phyloP scores from a whole-genome alignment of 2,329 filamentous ascomycete species.

The Rhynchosporium agropyri region DNA sequence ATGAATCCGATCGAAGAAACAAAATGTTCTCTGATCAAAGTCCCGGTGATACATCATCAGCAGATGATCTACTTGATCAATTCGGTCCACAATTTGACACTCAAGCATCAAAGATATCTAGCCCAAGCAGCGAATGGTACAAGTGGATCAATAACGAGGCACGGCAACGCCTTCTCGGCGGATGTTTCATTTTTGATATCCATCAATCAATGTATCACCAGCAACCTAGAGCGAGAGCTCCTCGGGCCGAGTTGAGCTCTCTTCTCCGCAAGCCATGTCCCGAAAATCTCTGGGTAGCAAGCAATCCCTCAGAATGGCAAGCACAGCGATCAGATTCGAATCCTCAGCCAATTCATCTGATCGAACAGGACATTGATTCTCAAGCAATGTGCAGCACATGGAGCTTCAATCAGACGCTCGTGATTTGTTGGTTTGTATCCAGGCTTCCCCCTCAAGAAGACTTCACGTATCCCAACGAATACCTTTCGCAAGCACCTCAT shows the following conservation, averaged over 20 bases:
- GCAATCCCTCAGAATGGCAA: slow-evolving; percentile 51
- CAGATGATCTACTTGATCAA: slow-evolving; percentile 29
- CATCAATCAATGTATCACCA: slow-evolving; percentile 58
- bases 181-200: slow-evolving; percentile 59
- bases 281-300: slow-evolving; percentile 53
- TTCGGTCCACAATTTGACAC: slow-evolving; percentile 24
- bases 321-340: slow-evolving; percentile 24
- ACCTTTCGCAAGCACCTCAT: slow-evolving; percentile 22
- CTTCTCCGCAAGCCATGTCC: slow-evolving; percentile 41
- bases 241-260: slow-evolving; percentile 21
- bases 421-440: slow-evolving; percentile 36
- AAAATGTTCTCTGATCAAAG: slow-evolving; percentile 24
- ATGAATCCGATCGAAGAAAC: slow-evolving; percentile 27
- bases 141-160: slow-evolving; percentile 57
- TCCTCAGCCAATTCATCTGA: slow-evolving; percentile 25
- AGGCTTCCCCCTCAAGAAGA: slow-evolving; percentile 33
- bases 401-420: slow-evolving; percentile 35
- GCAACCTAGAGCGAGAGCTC: slow-evolving; percentile 43
- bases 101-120: slow-evolving; percentile 18
- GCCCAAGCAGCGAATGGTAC: slow-evolving; percentile 46
- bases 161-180: slow-evolving; percentile 55
- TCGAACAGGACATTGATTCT: slow-evolving; percentile 25
- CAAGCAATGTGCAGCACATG: slow-evolving; percentile 21
- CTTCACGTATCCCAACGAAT: slow-evolving; percentile 41
- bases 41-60: slow-evolving; percentile 25